Evolutionary conservation across 2,329 filamentous ascomycete species (phyloP), one percentile per base, ranked within the genome.

Genomic region (Aspergillus phoenicis): DNA sequence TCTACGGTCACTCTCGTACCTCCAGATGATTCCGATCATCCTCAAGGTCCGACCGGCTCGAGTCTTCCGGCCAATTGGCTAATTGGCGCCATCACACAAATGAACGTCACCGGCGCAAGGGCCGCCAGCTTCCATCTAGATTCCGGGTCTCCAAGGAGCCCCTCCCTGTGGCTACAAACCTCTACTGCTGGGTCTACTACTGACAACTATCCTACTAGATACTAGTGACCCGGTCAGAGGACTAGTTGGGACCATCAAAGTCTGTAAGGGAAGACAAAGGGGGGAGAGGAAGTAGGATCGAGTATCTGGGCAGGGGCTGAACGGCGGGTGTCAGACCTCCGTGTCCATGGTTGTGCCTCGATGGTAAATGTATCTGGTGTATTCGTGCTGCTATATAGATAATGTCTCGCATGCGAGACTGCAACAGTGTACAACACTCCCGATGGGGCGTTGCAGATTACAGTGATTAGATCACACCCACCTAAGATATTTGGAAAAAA

Each of bases 331-430:
- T 30, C 47, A 17, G 30, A 51, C 47, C 28, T 51, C 47, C 47
- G 47, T 17, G 26, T 30, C 47, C 26, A 28, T 51, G 28, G 15
- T n/a, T 26, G 28, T 28, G 28, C 26, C 47, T 45, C 41, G 20
- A 45, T 45, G 41, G 17, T 28, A 30, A 30, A 51, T 51, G 47
- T 51, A 51, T 51, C 47, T 28, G 47, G 47, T 51, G 47, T 51
- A 51, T 51, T 51, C 26, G 47, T 28, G 26, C 28, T 26, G 28
- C 28, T 51, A 28, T 51, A 51, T 51, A 33, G 28, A 30, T 28
- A 36, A 13, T 1, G 8, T 28, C 47, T n/a, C 26, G 8, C n/a
- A 17, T 51, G 47, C 47, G 30, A 28, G 47, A n/a, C 47, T 28
- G 47, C 47, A 28, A 51, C 47, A 51, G 26, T 33, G 17, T 51